phyloP scores from a whole-genome alignment of 225 moss, liverwort and hornwort genomes.

The Sphagnum tenellum region DNA sequence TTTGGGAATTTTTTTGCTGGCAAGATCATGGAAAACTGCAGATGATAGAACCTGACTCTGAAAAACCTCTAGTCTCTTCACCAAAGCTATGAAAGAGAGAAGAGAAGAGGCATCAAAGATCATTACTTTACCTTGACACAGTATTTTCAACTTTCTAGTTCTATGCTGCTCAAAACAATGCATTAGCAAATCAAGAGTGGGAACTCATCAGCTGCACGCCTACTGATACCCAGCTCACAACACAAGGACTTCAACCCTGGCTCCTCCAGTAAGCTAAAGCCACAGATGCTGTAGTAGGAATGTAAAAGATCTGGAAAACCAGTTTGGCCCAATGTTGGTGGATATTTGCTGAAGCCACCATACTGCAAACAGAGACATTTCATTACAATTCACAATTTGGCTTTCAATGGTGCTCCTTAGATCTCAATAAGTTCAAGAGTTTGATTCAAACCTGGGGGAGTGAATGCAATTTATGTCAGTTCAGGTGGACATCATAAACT shows the following conservation, averaged over 20 bases:
- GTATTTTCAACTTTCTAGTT: no score
- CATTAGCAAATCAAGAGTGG: background rate
- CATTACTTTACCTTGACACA: no score
- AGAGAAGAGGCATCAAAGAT: no score
- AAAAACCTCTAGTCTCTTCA: no score
- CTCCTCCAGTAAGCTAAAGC: conserved; percentile 77
- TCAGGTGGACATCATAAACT: background rate
- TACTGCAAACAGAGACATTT: conserved; percentile 34
- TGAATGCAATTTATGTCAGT: background rate
- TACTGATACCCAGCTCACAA: conserved; percentile 75
- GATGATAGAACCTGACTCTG: no score
- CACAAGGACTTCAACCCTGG: conserved; percentile 53
- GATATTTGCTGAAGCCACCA: conserved; percentile 86
- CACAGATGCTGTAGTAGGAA: conserved; percentile 81
- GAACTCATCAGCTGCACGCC: conserved; percentile 41
- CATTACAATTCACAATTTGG: background rate
- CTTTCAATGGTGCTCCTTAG: no score
- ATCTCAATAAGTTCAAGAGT: background rate
- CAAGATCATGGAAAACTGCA: no score
- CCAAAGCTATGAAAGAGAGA: no score
- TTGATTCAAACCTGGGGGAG: background rate
- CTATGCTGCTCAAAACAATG: no score
- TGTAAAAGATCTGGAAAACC: conserved; percentile 63
- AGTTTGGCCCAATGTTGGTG: conserved; percentile 14
- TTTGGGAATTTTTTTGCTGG: no score